Percentiles rank a stretch among this genome's conserved stretches.
These are phyloP conservation scores for Krasilnikovozyma curviuscula DNA, from an alignment of 768 basidiomycete species.

Conservation along the genomic window DNA sequence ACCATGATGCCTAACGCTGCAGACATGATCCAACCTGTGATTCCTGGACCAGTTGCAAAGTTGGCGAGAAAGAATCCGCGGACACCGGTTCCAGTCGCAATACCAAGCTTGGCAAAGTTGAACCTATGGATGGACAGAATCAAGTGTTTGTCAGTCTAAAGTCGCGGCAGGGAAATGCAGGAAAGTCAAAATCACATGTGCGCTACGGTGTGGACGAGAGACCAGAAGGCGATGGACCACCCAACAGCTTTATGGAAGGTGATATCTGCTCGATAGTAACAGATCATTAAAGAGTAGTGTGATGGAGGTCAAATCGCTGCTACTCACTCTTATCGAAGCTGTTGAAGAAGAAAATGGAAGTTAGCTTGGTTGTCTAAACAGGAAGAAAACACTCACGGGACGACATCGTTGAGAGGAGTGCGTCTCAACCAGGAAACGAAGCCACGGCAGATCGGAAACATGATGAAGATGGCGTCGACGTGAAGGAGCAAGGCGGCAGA, in stretches of 20 bases:
- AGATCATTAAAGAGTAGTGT: background rate
- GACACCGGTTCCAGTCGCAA: conserved; percentile 30
- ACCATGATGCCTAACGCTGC: conserved; percentile 55
- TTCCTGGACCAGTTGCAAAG: conserved; percentile 51
- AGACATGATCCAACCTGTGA: conserved; percentile 75
- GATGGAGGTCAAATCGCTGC: too few relatives aligned
- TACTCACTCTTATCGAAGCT: too few relatives aligned
- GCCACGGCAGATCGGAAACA: conserved; percentile 86
- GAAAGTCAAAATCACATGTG: conserved; percentile 34
- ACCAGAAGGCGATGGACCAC: conserved; percentile 69
- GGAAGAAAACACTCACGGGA: conserved; percentile 13
- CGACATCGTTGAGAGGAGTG: conserved; percentile 40
- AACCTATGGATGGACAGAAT: conserved; percentile 29
- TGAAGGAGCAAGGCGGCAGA: conserved; percentile 76
- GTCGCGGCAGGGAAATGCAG: background rate
- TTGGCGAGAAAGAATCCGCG: conserved; percentile 57
- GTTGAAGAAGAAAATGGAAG: too few relatives aligned
- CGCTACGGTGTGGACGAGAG: conserved; percentile 54
- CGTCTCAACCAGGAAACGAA: conserved; percentile 75
- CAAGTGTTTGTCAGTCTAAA: background rate
- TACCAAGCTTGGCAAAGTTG: conserved; percentile 54
- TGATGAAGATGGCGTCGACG: conserved; percentile 78
- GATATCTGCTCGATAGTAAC: too few relatives aligned
- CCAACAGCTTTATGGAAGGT: conserved; percentile 70
- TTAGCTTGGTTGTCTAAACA: too few relatives aligned